phyloP scores from a whole-genome alignment of 345 rosid species.

The Corymbia maculata region DNA sequence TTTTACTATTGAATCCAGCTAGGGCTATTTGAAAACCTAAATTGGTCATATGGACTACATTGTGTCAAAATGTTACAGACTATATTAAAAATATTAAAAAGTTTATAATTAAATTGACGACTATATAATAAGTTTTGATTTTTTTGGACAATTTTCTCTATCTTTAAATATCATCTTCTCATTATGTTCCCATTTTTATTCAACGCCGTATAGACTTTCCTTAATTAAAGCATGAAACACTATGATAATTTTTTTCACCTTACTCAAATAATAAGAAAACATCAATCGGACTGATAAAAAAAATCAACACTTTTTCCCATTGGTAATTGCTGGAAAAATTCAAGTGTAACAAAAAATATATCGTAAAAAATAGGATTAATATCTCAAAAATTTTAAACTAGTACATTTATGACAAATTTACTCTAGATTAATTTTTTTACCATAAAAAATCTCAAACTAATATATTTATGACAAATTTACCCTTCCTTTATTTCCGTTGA shows the following conservation, averaged over 20 bases:
- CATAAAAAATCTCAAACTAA: not conserved
- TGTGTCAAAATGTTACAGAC: not conserved
- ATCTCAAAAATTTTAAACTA: not conserved
- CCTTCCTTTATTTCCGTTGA: not conserved
- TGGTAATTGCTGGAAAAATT: rapidly evolving
- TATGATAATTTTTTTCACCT: not conserved
- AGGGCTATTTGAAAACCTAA: not conserved
- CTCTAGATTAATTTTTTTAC: no score
- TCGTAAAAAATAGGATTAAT: rapidly evolving
- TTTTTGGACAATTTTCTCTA: not conserved
- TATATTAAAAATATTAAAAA: not conserved
- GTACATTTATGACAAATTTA: not conserved
- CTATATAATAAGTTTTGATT: no score
- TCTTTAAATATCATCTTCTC: not conserved
- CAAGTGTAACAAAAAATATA: not conserved
- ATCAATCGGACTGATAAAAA: not conserved
- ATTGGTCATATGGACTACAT: no score
- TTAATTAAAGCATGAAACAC: not conserved
- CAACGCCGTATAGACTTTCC: not conserved
- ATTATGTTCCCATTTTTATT: no score
- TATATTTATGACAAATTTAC: not conserved
- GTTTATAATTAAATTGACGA: not conserved
- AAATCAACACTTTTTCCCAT: not conserved
- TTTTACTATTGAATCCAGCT: not conserved
- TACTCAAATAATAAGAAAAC: not conserved